Percentiles rank a stretch among this genome's conserved stretches.
phyloP scores from a whole-genome alignment of 2,329 filamentous ascomycete genomes.

The Botryotinia narcissicola region DNA sequence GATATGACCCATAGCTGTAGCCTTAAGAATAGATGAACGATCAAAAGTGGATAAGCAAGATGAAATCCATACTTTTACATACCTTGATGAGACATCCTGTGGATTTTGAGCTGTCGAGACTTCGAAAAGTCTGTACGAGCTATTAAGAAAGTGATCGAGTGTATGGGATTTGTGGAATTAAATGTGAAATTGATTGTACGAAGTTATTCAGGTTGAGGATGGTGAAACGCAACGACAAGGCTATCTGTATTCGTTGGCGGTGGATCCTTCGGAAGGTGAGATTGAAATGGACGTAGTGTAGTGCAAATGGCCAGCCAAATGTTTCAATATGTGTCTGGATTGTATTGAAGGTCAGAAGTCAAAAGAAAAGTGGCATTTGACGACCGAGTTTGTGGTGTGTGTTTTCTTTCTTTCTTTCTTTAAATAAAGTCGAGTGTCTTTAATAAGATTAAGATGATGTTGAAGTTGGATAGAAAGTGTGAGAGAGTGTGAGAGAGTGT shows the following conservation, averaged over 20 bases:
- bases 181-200: not conserved
- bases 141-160: not conserved
- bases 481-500: not conserved
- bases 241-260: constrained; percentile 3
- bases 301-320: not conserved
- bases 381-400: not conserved
- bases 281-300: not conserved
- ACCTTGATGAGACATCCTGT: constrained; percentile 19
- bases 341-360: not conserved
- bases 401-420: no score
- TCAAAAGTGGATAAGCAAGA: not conserved
- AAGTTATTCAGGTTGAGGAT: not conserved
- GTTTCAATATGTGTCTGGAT: not conserved
- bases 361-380: not conserved
- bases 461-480: not conserved
- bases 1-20: constrained; percentile 1
- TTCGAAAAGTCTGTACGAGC: not conserved
- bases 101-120: not conserved
- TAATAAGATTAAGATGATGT: not conserved
- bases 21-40: not conserved
- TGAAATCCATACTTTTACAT: constrained; percentile 3
- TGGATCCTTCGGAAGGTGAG: not conserved
- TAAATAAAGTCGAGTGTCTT: not conserved
- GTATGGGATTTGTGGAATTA: not conserved
- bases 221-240: constrained; percentile 7